Evolutionary conservation across 345 rosid species (phyloP), one percentile per base, ranked within the genome.

Genomic region (Passiflora organensis): DNA sequence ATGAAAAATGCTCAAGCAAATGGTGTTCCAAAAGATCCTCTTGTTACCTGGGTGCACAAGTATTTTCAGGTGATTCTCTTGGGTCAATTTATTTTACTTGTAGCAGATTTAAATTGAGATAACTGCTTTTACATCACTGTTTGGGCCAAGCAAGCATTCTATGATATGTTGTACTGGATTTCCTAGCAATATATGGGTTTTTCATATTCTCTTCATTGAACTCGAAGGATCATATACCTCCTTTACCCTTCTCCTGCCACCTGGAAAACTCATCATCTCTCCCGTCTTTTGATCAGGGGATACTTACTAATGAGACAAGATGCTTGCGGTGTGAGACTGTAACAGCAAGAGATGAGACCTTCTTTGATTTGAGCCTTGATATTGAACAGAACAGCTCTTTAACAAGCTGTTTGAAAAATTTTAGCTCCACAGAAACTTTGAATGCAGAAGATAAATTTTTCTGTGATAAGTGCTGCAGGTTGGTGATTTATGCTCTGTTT

Each of bases 391-490:
- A 94, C 76, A 94, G 93, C 67, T 94, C 99, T 6, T 89, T 94
- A 72, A 89, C 99, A 50, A 89, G 99, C 81, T 94, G 99, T 71
- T 70, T 94, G 87, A 94, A 94, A 69, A 94, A 94, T 72, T 94
- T 94, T 69, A 94, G 99, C 74, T 94, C 99, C 43, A 94, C 99
- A 12, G 99, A 94, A 78, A 94, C 99, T n/a, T 75, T 94, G 72
- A 91, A 94, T 58, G 96, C 97, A 1, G 97, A 94, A 69, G 99
- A 94, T 73, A 89, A 94, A 66, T 94, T 94, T 69, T 94, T 94
- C 79, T 87, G 99, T 76, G 99, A 94, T 83, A 89, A 94, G 66
- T 94, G 99, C 87, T 85, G 99, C 96, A 89, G 97, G 99, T 89
- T 61, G 22, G 63, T 55, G 41, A 43, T 32, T 66, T 49, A 65